phyloP scores from a whole-genome alignment of 2,329 filamentous ascomycete genomes.

The Colletotrichum falcatum region DNA sequence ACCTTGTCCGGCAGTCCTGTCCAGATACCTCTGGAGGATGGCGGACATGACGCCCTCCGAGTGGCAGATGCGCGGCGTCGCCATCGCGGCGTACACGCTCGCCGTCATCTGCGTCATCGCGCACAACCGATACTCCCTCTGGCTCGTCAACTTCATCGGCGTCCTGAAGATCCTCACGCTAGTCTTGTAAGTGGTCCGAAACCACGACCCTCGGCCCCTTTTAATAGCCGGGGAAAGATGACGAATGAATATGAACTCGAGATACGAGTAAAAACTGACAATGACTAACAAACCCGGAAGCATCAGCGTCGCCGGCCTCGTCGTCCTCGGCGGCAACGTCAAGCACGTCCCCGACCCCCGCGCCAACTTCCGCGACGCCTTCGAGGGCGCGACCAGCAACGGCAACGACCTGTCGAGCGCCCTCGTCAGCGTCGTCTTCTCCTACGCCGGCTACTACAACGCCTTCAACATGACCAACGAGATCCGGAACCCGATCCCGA shows the following conservation, averaged over 20 bases:
- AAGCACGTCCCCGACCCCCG: slow-evolving; percentile 48
- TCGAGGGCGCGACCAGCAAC: slow-evolving; percentile 50
- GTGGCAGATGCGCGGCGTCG: slow-evolving; percentile 76
- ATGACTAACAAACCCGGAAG: too few species aligned
- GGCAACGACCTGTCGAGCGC: slow-evolving; percentile 58
- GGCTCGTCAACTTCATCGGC: slow-evolving; percentile 67
- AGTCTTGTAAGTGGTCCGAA: too few species aligned
- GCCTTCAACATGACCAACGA: slow-evolving; percentile 73
- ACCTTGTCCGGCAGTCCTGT: slow-evolving; percentile 60
- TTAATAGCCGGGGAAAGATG: too few species aligned
- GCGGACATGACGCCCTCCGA: slow-evolving; percentile 60
- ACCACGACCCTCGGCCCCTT: too few species aligned
- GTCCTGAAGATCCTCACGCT: slow-evolving; percentile 71
- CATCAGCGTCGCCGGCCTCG: slow-evolving; percentile 69
- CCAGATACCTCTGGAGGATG: slow-evolving; percentile 72
- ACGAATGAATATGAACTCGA: too few species aligned
- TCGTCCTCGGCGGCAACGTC: slow-evolving; percentile 63
- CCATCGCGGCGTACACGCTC: slow-evolving; percentile 71
- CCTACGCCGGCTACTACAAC: slow-evolving; percentile 68
- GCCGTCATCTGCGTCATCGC: slow-evolving; percentile 65
- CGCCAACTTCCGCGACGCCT: slow-evolving; percentile 52
- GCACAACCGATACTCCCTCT: slow-evolving; percentile 69
- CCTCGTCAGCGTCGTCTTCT: slow-evolving; percentile 69
- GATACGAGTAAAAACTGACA: too few species aligned
- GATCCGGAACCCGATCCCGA: slow-evolving; percentile 69